Evolutionary conservation across 2,329 filamentous ascomycete genomes (phyloP), one percentile per base, ranked within the genome.

Genomic region (Pezicula neosporulosa): DNA sequence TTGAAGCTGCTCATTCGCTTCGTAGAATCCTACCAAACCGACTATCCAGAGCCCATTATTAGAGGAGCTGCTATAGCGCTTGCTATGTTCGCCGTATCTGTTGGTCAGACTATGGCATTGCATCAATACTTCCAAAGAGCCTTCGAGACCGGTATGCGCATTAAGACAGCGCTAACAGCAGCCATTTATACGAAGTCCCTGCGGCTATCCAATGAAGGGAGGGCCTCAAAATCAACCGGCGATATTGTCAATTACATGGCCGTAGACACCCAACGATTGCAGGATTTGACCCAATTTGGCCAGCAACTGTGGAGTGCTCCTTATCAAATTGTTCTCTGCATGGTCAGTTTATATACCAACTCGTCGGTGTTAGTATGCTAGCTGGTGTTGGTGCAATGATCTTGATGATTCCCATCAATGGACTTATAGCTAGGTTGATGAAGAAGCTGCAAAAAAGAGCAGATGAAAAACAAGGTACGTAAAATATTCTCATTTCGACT

Each of bases 201-300:
- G 56, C 86, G 83, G 57, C 77, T 99, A 16, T 97, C 93, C 5
- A 97, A 96, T 62, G 94, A 99, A 71, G 94, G 94, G 8, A 83
- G 93, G 49, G 81, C 91, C 2, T 73, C 85, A 42, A 97, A 97
- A 72, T 89, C 90, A 0, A 99, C 94, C 0, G 94, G 94, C 51
- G 95, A 99, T 64, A 97, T 99, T 64, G 94, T 99, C 68, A 99
- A 99, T 67, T 94, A 96, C 72, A 99, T 99, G 93, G 94, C 95
- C 43, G 93, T 99, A 9, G 94, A 99, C 67, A 93, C 93, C 13
- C 94, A 99, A 70, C 87, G 95, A 58, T 79, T 99, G 16, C 89
- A 97, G 64, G 94, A 99, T 70, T 76, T 99, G 51, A 90, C 93
- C 2, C 95, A 99, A 65, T 99, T 94, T 67, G 91, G 90, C 16